Conservation (phyloP, 306 rosid species). For the Lathyrus tuberosus region DNA sequence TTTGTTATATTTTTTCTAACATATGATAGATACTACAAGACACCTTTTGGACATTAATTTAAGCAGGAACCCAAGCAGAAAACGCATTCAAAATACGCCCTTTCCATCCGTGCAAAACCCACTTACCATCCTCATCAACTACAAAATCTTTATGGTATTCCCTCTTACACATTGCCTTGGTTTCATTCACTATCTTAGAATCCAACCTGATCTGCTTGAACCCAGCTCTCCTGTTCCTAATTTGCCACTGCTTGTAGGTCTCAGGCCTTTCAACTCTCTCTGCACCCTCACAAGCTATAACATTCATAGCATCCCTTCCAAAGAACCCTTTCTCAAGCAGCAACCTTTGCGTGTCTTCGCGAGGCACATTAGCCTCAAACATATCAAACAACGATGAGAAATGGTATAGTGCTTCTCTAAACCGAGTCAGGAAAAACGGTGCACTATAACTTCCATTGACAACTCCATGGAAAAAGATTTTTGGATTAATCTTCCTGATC, state of each 20-base stretch:
- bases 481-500: too few species aligned
- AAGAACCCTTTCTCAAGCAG: too few species aligned
- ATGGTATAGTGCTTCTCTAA: too few species aligned
- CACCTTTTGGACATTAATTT: too few species aligned
- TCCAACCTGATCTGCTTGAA: conserved; percentile 63
- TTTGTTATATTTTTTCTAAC: too few species aligned
- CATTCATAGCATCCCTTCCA: conserved; percentile 77
- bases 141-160: conserved; percentile 73
- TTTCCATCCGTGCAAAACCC: conserved; percentile 89
- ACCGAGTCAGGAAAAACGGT: too few species aligned
- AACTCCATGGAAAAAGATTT: too few species aligned
- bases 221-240: conserved; percentile 72
- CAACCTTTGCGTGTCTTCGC: too few species aligned
- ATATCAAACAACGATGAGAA: too few species aligned
- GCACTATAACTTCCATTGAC: too few species aligned
- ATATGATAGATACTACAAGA: too few species aligned
- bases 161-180: conserved; percentile 49
- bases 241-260: conserved; percentile 88
- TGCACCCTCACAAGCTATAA: conserved; percentile 78
- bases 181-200: conserved; percentile 48
- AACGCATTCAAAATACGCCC: conserved; percentile 70
- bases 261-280: conserved; percentile 85
- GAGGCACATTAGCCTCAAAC: too few species aligned
- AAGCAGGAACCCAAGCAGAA: conserved; percentile 73
- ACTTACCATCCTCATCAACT: conserved; percentile 68